Conservation (phyloP, 2,329 filamentous ascomycete species). For the Paraphaeosphaeria minitans region DNA sequence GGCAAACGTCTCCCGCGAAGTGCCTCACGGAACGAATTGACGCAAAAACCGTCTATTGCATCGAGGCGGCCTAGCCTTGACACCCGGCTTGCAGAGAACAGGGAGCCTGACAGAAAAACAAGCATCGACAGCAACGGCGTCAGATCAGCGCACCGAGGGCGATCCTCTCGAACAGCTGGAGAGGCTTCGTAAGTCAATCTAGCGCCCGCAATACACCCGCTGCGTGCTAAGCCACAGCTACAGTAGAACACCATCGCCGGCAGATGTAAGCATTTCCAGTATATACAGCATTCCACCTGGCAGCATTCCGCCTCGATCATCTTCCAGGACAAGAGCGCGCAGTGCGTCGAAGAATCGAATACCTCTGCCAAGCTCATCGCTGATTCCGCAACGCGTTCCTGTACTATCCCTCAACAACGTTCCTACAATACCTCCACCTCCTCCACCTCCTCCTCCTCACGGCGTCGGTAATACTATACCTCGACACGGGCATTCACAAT, state of each 20-base stretch:
- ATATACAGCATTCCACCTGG: slow-evolving; percentile 53
- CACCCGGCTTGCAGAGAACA: slow-evolving; percentile 32
- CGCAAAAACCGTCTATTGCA: slow-evolving; percentile 38
- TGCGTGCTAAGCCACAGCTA: background rate
- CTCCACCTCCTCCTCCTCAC: slow-evolving; percentile 33
- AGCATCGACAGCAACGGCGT: slow-evolving; percentile 35
- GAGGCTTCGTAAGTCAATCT: background rate
- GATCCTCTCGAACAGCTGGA: slow-evolving; percentile 19
- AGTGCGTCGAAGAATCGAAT: slow-evolving; percentile 31
- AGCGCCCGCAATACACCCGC: background rate
- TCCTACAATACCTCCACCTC: slow-evolving; percentile 28
- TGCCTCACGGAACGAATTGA: slow-evolving; percentile 35
- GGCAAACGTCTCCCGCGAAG: slow-evolving; percentile 27
- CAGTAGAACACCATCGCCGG: slow-evolving; percentile 37
- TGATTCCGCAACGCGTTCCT: slow-evolving; percentile 23
- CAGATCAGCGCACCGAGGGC: slow-evolving; percentile 33
- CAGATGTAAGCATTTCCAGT: slow-evolving; percentile 48
- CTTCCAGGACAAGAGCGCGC: slow-evolving; percentile 45
- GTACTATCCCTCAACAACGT: slow-evolving; percentile 20
- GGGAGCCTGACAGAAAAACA: slow-evolving; percentile 34
- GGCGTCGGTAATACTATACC: slow-evolving; percentile 47
- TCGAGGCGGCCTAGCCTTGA: slow-evolving; percentile 41
- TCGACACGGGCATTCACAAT: slow-evolving; percentile 53
- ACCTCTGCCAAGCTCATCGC: slow-evolving; percentile 23
- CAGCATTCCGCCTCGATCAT: slow-evolving; percentile 54